phyloP scores from a whole-genome alignment of 495 filamentous ascomycete genomes.

The Bacidia rubella region DNA sequence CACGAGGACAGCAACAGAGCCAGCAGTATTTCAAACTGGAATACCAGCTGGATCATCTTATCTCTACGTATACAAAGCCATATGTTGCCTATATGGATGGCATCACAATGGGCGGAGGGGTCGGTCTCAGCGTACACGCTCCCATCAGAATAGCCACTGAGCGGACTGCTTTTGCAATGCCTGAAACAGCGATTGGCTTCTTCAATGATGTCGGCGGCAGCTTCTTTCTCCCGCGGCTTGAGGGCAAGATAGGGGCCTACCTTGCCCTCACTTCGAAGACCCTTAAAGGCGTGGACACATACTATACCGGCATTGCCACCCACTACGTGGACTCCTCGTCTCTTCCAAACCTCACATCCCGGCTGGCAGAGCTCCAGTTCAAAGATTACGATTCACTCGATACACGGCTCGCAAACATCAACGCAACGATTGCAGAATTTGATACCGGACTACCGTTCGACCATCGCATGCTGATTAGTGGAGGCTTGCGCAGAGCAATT shows the following conservation, averaged over 20 bases:
- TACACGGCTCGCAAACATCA: conserved; percentile 54
- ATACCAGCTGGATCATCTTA: conserved; percentile 86
- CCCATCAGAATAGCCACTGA: conserved; percentile 95
- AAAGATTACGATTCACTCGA: conserved; percentile 49
- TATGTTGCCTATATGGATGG: conserved; percentile 96
- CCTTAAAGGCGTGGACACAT: conserved; percentile 66
- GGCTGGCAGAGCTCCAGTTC: conserved; percentile 81
- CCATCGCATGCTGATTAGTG: conserved; percentile 48
- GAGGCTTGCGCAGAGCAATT: conserved; percentile 57
- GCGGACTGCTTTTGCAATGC: conserved; percentile 91
- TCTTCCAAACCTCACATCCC: conserved; percentile 63
- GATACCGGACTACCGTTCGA: conserved; percentile 64
- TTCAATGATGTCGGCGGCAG: conserved; percentile 95
- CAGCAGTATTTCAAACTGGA: conserved; percentile 77
- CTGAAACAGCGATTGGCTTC: conserved; percentile 93
- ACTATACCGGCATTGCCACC: conserved; percentile 74
- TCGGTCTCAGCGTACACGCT: conserved; percentile 85
- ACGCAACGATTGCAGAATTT: conserved; percentile 85
- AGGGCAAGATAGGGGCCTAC: conserved; percentile 75
- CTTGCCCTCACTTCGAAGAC: conserved; percentile 76
- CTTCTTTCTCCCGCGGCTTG: conserved; percentile 85
- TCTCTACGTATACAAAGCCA: conserved; percentile 89
- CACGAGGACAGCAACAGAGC: conserved; percentile 49
- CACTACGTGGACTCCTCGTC: conserved; percentile 88
- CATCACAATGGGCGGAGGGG: conserved; percentile 95